Percentiles rank a stretch among this genome's conserved stretches.
Evolutionary conservation across 1,284 basidiomycete genomes (phyloP).

Genomic region (Sanghuangporus sanghuang): DNA sequence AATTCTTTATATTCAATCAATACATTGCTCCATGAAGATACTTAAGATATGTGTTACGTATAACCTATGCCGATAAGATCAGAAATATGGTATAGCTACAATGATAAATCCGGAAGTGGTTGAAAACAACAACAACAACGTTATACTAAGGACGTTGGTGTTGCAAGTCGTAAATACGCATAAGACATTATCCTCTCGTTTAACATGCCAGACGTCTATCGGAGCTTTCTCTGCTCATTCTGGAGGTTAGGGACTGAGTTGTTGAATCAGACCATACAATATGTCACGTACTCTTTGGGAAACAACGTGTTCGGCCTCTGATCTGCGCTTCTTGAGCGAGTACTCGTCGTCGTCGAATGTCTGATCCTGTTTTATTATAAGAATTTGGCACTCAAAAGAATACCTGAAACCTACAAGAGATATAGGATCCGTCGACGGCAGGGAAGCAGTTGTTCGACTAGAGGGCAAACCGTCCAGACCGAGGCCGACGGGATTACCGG

Average conservation of each 20-base stretch:
- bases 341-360: not conserved
- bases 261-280: not conserved
- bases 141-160: not conserved
- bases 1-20: too few relatives aligned
- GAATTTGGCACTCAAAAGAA: not conserved
- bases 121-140: not conserved
- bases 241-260: not conserved
- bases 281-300: not conserved
- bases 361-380: not conserved
- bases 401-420: conserved; percentile 1
- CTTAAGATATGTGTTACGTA: too few relatives aligned
- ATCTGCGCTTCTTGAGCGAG: conserved; percentile 1
- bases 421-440: not conserved
- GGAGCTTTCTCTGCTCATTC: conserved; percentile 11
- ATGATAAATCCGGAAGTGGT: not conserved
- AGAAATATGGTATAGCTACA: too few relatives aligned
- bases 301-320: not conserved
- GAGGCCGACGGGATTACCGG: not conserved
- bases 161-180: too few relatives aligned
- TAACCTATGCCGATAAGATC: too few relatives aligned
- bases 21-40: too few relatives aligned
- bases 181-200: too few relatives aligned
- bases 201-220: not conserved
- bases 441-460: not conserved
- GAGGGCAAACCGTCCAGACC: not conserved